Conservation (phyloP, 1,284 basidiomycete species). For the Ceratobasidium papillatum region DNA sequence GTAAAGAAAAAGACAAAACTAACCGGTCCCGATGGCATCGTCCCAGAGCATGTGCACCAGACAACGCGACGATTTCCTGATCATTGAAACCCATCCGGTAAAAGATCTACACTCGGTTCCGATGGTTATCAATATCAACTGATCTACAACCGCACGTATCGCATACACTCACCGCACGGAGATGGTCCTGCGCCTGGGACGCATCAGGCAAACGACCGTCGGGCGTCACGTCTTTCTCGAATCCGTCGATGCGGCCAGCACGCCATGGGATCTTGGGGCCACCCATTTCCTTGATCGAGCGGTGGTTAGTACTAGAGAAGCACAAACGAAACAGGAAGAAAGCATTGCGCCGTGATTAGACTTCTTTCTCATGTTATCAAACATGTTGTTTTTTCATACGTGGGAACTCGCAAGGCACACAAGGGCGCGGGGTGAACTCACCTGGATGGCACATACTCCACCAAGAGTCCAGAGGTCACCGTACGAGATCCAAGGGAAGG, state of each 20-base stretch:
- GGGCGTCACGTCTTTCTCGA: constrained; percentile 79
- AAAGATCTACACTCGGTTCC: constrained; percentile 69
- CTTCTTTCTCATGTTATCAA: background rate
- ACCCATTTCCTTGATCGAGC: constrained; percentile 52
- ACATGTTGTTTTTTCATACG: background rate
- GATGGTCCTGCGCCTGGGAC: constrained; percentile 82
- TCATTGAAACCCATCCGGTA: constrained; percentile 83
- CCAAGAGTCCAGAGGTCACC: constrained; percentile 94
- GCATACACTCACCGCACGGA: constrained; percentile 68
- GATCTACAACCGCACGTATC: background rate
- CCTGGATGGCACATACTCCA: constrained; percentile 86
- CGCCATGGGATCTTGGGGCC: constrained; percentile 72
- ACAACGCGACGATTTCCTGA: constrained; percentile 94
- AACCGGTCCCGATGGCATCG: constrained; percentile 86
- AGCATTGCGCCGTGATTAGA: constrained; percentile 19
- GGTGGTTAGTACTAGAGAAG: background rate
- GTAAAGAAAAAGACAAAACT: constrained; percentile 42
- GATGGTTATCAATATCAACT: background rate
- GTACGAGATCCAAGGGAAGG: constrained; percentile 91
- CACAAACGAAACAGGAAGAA: constrained; percentile 14
- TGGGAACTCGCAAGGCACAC: background rate
- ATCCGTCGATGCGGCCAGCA: constrained; percentile 86
- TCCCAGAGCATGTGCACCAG: constrained; percentile 93
- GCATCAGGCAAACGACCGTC: constrained; percentile 96
- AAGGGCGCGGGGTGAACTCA: constrained; percentile 38